phyloP scores from a whole-genome alignment of 1,284 basidiomycete genomes.

The Porodaedalea pini region DNA sequence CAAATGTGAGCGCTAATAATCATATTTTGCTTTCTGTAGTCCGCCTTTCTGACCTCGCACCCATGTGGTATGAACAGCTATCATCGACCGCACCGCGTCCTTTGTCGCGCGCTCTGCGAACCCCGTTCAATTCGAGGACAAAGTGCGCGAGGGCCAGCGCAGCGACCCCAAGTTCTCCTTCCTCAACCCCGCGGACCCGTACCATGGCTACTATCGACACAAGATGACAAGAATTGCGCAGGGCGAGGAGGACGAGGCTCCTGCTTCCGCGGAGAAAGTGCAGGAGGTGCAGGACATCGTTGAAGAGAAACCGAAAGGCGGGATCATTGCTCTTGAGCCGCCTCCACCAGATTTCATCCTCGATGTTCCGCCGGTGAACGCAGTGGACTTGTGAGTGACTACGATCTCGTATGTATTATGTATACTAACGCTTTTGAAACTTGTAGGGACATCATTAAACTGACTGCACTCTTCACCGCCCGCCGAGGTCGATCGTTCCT shows the following conservation, averaged over 20 bases:
- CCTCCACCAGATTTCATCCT: conserved; percentile 82
- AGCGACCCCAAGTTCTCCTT: conserved; percentile 96
- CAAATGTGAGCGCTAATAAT: conserved; percentile 59
- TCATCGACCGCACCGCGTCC: conserved; percentile 95
- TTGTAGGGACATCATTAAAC: conserved; percentile 80
- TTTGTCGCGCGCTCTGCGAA: conserved; percentile 91
- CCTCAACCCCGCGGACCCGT: conserved; percentile 90
- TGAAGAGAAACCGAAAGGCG: conserved; percentile 33
- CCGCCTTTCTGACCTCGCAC: conserved; percentile 2
- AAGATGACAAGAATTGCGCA: conserved; percentile 75
- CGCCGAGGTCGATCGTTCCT: conserved; percentile 88
- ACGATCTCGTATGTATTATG: not conserved
- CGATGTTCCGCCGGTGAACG: conserved; percentile 85
- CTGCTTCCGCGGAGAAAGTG: conserved; percentile 37
- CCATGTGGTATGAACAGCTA: conserved; percentile 46
- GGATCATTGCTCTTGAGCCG: conserved; percentile 57
- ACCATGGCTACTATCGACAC: conserved; percentile 95
- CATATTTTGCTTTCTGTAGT: conserved; percentile 8
- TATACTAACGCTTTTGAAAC: conserved; percentile 3
- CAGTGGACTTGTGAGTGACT: conserved; percentile 80
- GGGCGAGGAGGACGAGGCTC: conserved; percentile 63
- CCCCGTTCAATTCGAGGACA: conserved; percentile 88
- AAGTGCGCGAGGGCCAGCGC: conserved; percentile 92
- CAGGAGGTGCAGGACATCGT: conserved; percentile 33
- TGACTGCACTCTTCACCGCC: conserved; percentile 95